Base-by-base conservation (phyloP, 768 basidiomycete species). In the Suillus clintonianus region DNA sequence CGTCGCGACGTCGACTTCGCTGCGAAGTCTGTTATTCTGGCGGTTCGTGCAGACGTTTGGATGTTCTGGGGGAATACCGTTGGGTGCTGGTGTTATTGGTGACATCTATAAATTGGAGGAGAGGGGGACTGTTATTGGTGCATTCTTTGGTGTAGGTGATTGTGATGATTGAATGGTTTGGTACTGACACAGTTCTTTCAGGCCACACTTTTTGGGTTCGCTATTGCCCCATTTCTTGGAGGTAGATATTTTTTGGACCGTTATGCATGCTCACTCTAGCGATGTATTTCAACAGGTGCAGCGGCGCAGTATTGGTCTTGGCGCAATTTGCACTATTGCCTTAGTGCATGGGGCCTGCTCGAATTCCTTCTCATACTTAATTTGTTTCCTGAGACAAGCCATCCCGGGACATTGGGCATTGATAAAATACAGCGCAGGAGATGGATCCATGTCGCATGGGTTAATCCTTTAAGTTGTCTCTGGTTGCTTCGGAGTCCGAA, bases 81-180 rank as follows among this genome's bases (percentile, higher is more conserved):
- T 84, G 59, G 91, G 82, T 17, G 80, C 81, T 0, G 89, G 83
- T 3, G 82, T 85, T 4, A 86, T 90, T 32, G 86, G 86, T 0
- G 89, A 90, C 68, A 86, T 91, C 2, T 90, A 89, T 72, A 81
- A 74, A 57, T 69, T 89, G 2, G 89, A 89, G 59, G 85, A 89
- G 64, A 77, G 88, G 34, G 82, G 87, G 10, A 77, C 80, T 1
- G 86, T 84, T 0, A 84, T 89, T 78, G 88, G 87, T 0, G 73
- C 85, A 1, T 88, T 85, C 70, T 81, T 85, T 60, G 83, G 78
- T 1, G 86, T 87, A 56, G 65, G 74, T 63, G 7, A 41, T 34
- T 22, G 22, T n/a, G 24, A 42, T 19, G 7, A 36, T 50, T 57
- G 77, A 73, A 10, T 65, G 10, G 24, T 53, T 14, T 34, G 27